Base-by-base conservation (phyloP, 768 basidiomycete genomes). In the Hypholoma fasciculare region DNA sequence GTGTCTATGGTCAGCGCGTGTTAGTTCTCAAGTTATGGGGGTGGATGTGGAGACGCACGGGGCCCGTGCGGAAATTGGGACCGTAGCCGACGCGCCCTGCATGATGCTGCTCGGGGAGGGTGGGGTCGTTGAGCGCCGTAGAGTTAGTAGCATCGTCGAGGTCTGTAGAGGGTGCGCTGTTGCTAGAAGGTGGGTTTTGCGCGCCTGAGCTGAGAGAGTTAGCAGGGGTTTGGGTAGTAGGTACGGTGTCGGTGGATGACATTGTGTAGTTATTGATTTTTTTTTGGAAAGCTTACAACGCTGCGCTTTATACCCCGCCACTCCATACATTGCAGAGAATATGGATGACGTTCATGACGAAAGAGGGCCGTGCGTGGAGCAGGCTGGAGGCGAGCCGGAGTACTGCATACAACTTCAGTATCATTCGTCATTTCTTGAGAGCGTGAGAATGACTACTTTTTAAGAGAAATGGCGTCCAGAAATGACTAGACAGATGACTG, bases 71-170 rank as follows among this genome's bases (percentile, higher is more conserved):
- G 52, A 72, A 80, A 27, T 77, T 73, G 1, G 79, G 80, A 1
- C 80, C 80, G 47, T 71, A 73, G 0, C 80, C 79, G 8, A 81
- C 77, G 23, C 66, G 67, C 1, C 79, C 79, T 2, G 79, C 76
- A 47, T 82, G 80, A 16, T 56, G 68, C 63, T 81, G 78, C 39
- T 74, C 72, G 8, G 79, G 79, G 49, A 78, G 75, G 48, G 20
- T 23, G 16, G 47, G 26, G 23, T 43, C 48, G 14, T 30, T 30
- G 13, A 49, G 30, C 6, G 46, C 52, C 2, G 34, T 16, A 12
- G 57, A 12, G 6, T 26, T 5, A n/a, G 20, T 14, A 4, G 13
- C 26, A 44, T 9, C 34, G n/a, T 48, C 36, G 19, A 2, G 39
- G 9, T 23, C 42, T 14, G 36, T 52, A 11, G 52, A 12, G n/a